Conservation (phyloP, 2,329 filamentous ascomycete genomes). For the Ceratocystis albifundus region DNA sequence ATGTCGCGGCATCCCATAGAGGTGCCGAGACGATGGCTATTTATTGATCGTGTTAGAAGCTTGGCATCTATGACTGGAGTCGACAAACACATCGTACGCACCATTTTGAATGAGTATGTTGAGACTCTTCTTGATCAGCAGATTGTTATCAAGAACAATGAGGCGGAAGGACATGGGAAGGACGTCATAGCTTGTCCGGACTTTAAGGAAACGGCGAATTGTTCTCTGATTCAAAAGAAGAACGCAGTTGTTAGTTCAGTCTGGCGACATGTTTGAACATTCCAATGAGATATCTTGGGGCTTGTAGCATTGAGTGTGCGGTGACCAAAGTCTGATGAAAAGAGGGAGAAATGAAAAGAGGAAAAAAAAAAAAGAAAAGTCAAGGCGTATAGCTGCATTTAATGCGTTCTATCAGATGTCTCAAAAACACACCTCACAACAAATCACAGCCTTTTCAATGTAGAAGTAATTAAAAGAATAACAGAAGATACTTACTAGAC, state of each 20-base stretch:
- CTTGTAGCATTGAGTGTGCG: slow-evolving; percentile 8
- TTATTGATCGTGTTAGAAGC: background rate
- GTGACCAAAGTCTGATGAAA: background rate
- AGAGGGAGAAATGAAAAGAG: background rate
- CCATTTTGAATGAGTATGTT: slow-evolving; percentile 94
- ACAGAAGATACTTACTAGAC: slow-evolving; percentile 48
- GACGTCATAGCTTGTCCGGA: slow-evolving; percentile 95
- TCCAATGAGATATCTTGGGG: background rate
- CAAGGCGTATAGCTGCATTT: slow-evolving; percentile 1
- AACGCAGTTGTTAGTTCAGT: slow-evolving; percentile 7
- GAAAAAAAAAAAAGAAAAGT: background rate
- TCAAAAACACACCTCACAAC: background rate
- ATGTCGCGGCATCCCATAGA: slow-evolving; percentile 88
- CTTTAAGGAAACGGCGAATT: slow-evolving; percentile 90
- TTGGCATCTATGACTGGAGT: background rate
- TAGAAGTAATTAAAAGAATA: background rate
- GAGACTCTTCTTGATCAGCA: slow-evolving; percentile 93
- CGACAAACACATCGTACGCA: slow-evolving; percentile 30
- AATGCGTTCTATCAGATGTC: background rate
- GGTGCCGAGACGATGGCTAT: slow-evolving; percentile 93
- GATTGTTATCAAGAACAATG: slow-evolving; percentile 86
- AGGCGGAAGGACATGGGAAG: slow-evolving; percentile 90
- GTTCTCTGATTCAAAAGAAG: slow-evolving; percentile 49
- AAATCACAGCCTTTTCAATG: background rate
- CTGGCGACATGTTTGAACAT: background rate